Base-by-base conservation (phyloP, 164 flowering plant species). In the Magnolia officinalis region DNA sequence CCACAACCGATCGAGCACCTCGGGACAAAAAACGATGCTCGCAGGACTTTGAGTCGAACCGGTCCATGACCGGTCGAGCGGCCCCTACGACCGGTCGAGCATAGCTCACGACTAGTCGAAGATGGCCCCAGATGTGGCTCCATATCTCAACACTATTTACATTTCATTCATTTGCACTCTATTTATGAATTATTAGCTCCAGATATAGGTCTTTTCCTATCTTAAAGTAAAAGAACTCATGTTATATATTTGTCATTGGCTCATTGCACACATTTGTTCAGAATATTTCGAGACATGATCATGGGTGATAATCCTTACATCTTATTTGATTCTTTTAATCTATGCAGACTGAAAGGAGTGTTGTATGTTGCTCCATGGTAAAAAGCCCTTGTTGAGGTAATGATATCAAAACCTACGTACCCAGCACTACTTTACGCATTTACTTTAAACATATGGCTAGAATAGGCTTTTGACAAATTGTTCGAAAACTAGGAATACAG, bases 351-450 rank as follows among this genome's bases (percentile, higher is more conserved):
- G 87, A 87, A 77, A 86, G 85, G 81, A 88, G 90, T 73, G 87
- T 88, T 50, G 90, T 82, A 78, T 80, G 83, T 71, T 89, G 78
- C 89, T 88, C 26, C 85, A 78, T 52, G 87, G 88, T 1, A 81
- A 81, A 80, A 88, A 55, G 69, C 95, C 93, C 50, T 75, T 84
- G 71, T 91, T 74, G 95, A 89, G 92, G 91, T 91, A 84, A 80
- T 76, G 8, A 49, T 55, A 55, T 55, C 59, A 55, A 55, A 5
- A 16, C 59, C 59, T 55, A 2, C 8, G 10, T 4, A 9, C 14
- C 14, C 2, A 55, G 16, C 16, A 55, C 59, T 55, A 55, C 59
- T 55, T 55, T 55, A 52, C 3, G 59, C 16, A 16, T 55, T 55
- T 55, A 55, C 59, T 55, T 55, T 0, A 55, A 16, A 55, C 8